Evolutionary conservation across 139 green algal species (phyloP), one percentile per base, ranked within the genome.

Genomic region (Tetratostichococcus sp.): DNA sequence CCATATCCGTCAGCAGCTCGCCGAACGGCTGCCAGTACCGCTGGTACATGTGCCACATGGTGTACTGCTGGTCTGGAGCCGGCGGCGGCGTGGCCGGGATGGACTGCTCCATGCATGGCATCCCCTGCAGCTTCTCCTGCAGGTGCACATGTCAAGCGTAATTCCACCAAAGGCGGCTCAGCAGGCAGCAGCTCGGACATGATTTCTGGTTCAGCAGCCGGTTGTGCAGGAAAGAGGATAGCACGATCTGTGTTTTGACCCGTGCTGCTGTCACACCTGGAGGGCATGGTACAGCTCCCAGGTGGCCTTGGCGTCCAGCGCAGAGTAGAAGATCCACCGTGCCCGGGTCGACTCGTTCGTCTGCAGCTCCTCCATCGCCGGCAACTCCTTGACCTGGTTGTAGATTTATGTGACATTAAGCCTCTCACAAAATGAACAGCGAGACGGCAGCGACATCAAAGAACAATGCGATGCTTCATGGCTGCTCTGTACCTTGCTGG

Each of bases 1-100:
- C 95, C 94, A 99, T 97, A 73, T 95, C 86, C 0, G 93, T 97
- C 50, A 99, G 87, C 73, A 98, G 79, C 73, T 91, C 84, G 4
- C 94, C 95, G 89, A 98, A 97, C 4, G 89, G 87, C 35, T 75
- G 71, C 90, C 90, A 96, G 75, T 89, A 89, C 30, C 82, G 30
- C 30, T 79, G 22, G 86, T 98, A 98, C 67, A 97, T 80, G 58
- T 97, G 88, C 86, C 83, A 95, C 72, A 94, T 82, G 23, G 21
- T 89, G 35, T 77, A 26, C 1, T 76, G 26, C 0, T 11, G 62
- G 34, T 16, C 32, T 4, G 11, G 4, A 1, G 26, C 33, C 2
- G 23, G 3, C 31, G 67, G 30, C 30, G 67, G 26, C 32, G 17
- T 43, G 67, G 50, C 14, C 39, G 22, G 26, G 5, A 43, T 86